Conservation (phyloP, 768 basidiomycete genomes). For the Hygrocybe punicea region DNA sequence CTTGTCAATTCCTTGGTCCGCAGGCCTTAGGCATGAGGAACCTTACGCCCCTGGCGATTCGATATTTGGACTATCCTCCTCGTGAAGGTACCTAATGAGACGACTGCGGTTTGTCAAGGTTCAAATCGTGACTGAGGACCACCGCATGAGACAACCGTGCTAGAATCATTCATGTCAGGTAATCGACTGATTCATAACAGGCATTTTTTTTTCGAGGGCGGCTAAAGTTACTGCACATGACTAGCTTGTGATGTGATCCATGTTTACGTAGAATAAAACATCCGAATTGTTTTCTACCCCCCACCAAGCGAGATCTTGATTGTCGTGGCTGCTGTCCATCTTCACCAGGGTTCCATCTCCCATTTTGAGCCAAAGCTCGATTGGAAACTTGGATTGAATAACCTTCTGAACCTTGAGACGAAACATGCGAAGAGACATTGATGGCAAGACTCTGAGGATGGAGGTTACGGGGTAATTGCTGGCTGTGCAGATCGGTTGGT, state of each 20-base stretch:
- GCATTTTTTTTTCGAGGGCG: not conserved
- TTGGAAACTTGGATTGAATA: constrained; percentile 31
- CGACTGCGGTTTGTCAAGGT: not conserved
- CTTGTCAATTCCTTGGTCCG: constrained; percentile 41
- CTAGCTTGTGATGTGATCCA: not conserved
- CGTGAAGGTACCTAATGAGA: too few species aligned
- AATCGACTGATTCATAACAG: not conserved
- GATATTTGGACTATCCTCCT: not conserved
- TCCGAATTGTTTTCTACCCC: constrained; percentile 59
- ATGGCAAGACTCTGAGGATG: constrained; percentile 57
- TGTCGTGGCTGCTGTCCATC: constrained; percentile 47
- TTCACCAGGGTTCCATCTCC: constrained; percentile 44
- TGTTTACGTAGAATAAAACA: constrained; percentile 33
- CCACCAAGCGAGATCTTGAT: constrained; percentile 62
- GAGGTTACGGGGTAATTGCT: constrained; percentile 19
- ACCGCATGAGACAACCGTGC: not conserved
- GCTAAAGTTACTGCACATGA: not conserved
- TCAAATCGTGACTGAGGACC: not conserved
- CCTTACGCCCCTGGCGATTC: not conserved
- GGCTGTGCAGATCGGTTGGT: constrained; percentile 12
- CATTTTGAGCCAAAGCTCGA: constrained; percentile 58
- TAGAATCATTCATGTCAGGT: not conserved
- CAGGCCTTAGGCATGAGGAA: constrained; percentile 22
- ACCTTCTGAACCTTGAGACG: constrained; percentile 61
- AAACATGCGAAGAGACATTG: constrained; percentile 63